These are phyloP conservation scores for Eustoma russellianum DNA, from an alignment of 257 asterid species.

Conservation along the genomic window DNA sequence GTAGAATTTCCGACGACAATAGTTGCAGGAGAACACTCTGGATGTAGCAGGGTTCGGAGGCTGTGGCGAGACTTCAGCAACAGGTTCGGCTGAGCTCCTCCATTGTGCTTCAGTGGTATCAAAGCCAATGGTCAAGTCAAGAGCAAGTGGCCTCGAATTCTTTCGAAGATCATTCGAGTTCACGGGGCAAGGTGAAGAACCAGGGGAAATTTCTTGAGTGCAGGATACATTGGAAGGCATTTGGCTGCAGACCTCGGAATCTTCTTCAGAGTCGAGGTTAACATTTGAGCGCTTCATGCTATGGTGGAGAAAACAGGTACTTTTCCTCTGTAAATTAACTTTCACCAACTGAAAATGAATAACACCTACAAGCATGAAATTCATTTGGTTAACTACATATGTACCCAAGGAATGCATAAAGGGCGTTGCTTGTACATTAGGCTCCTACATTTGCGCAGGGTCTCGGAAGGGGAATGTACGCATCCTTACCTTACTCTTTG, in stretches of 20 bases:
- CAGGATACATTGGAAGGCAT: conserved; percentile 48
- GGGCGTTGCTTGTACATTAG: no score
- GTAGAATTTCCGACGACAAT: conserved; percentile 83
- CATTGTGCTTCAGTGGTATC: conserved; percentile 19
- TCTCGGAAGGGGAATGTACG: no score
- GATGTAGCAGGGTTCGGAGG: conserved; percentile 30
- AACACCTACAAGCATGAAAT: no score
- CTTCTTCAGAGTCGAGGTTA: conserved; percentile 70
- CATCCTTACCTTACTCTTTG: no score
- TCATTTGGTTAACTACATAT: no score
- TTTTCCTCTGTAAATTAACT: no score
- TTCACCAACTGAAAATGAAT: no score
- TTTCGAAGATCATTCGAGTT: conserved; percentile 17
- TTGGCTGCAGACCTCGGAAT: conserved; percentile 66
- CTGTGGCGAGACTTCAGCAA: conserved; percentile 18
- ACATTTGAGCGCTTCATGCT: conserved; percentile 42
- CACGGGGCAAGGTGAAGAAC: conserved; percentile 25
- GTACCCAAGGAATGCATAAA: no score
- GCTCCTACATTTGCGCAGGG: no score
- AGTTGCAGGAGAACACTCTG: conserved; percentile 81
- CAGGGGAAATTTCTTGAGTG: conserved; percentile 37
- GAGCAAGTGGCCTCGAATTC: conserved; percentile 30
- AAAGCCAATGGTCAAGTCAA: conserved; percentile 69
- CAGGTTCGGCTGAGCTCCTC: conserved; percentile 11
- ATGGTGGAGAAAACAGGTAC: not conserved